Evolutionary conservation across 306 rosid genomes (phyloP), one percentile per base, ranked within the genome.

Genomic region (Sechiopsis laciniata): DNA sequence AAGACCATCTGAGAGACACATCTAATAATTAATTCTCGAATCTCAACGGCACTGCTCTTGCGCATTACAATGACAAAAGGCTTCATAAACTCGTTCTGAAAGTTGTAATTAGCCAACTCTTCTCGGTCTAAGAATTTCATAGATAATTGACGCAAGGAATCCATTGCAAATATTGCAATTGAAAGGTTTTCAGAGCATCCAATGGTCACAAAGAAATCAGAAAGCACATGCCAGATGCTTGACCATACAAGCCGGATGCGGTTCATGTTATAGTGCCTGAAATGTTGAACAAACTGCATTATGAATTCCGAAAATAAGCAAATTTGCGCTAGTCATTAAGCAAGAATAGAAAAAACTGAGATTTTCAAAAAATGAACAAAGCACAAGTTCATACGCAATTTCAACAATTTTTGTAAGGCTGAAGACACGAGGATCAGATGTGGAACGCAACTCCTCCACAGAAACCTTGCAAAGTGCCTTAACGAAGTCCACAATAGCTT

Each of bases 181-280:
- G 99, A 95, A 77, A 95, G 91, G 85, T 95, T 95, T 73, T 87
- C 89, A 55, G 96, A 95, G 77, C 99, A 95, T 77, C 99, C 99
- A 79, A 95, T 95, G 73, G 89, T 82, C 76, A 95, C 99, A 74
- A 95, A 95, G 94, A 95, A 95, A 85, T 89, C 90, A 78, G 99
- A 91, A 77, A 95, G 97, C 79, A 95, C 99, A 74, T 88, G 84
- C 99, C 99, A 95, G 87, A 95, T 89, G 87, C 96, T 95, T 57
- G 99, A 95, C 99, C 99, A 95, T 76, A 95, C 99, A 77, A 95
- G 96, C 92, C 99, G 89, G 81, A 95, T 95, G 77, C 99, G 96
- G 81, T 91, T 89, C 99, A 95, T 95, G 84, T 95, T 95, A 79
- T 89, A 95, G 84, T 95, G 99, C 97, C 99, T 95, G 97, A 75